Conservation (phyloP, 2,329 filamentous ascomycete species). For the Neonectria punicea region DNA sequence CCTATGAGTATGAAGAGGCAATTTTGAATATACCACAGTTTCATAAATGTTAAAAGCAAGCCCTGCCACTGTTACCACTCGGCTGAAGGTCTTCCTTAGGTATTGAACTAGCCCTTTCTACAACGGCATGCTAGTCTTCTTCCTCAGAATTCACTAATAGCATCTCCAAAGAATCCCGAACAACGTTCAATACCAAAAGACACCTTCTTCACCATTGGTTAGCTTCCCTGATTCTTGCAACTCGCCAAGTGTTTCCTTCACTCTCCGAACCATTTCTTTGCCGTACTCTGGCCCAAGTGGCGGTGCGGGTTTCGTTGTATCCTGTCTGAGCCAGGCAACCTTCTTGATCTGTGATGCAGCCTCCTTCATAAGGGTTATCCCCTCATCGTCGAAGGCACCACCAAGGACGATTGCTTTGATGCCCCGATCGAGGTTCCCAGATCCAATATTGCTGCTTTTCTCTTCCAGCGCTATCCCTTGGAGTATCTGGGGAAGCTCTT, state of each 20-base stretch:
- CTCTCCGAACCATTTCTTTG: conserved; percentile 37
- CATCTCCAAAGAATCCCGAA: background rate
- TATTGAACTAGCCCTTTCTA: too few relatives aligned
- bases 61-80: too few relatives aligned
- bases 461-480: background rate
- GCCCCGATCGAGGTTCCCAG: conserved; percentile 1
- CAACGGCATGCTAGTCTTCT: too few relatives aligned
- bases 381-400: conserved; percentile 33
- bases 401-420: conserved; percentile 36
- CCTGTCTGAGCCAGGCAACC: conserved; percentile 40
- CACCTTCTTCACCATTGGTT: conserved; percentile 5
- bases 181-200: conserved; percentile 17
- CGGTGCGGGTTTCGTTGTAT: conserved; percentile 34
- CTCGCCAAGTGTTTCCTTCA: conserved; percentile 36
- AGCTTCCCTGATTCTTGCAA: conserved; percentile 39
- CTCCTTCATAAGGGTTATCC: conserved; percentile 20
- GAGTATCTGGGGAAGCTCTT: conserved; percentile 39
- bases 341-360: conserved; percentile 9
- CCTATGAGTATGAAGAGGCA: too few relatives aligned
- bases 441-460: conserved; percentile 13
- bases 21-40: too few relatives aligned
- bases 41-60: too few relatives aligned
- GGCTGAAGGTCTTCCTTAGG: too few relatives aligned
- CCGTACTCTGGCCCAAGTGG: conserved; percentile 43
- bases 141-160: fast-evolving